These are phyloP conservation scores for Panaeolus papilionaceus DNA, from an alignment of 768 basidiomycete species.

Conservation along the genomic window DNA sequence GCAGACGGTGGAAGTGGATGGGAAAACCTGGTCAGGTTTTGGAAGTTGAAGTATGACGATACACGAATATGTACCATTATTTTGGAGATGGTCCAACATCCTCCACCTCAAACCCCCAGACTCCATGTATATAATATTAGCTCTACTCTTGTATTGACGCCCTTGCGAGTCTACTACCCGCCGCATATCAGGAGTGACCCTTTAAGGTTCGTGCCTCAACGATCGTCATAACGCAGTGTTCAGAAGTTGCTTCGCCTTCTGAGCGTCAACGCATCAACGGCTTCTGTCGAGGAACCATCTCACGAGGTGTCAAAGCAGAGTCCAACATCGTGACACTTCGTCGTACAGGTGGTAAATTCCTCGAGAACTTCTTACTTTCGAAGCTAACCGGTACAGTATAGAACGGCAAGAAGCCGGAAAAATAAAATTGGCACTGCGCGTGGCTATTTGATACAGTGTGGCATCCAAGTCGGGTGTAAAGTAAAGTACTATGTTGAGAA, in stretches of 20 bases:
- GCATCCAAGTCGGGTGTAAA: slow-evolving; percentile 32
- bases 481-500: slow-evolving; percentile 23
- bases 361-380: slow-evolving; percentile 5
- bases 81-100: slow-evolving; percentile 26
- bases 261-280: neutral
- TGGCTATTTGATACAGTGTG: slow-evolving; percentile 39
- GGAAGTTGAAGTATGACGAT: slow-evolving; percentile 40
- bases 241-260: slow-evolving; percentile 8
- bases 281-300: neutral
- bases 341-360: neutral
- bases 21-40: slow-evolving; percentile 73
- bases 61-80: slow-evolving; percentile 26
- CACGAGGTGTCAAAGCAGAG: neutral
- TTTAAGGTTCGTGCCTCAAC: neutral
- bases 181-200: neutral
- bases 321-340: neutral
- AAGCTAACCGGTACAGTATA: slow-evolving; percentile 6
- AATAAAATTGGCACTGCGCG: slow-evolving; percentile 34
- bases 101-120: slow-evolving; percentile 17
- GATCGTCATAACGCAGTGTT: neutral
- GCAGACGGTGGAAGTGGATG: slow-evolving; percentile 87
- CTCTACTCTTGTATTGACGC: slow-evolving; percentile 12
- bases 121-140: slow-evolving; percentile 26
- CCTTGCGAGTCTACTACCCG: neutral
- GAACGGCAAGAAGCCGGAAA: slow-evolving; percentile 8